Percentiles rank a stretch among this genome's conserved stretches.
phyloP scores from a whole-genome alignment of 352 stramenopile species.

The Pythium volutum region DNA sequence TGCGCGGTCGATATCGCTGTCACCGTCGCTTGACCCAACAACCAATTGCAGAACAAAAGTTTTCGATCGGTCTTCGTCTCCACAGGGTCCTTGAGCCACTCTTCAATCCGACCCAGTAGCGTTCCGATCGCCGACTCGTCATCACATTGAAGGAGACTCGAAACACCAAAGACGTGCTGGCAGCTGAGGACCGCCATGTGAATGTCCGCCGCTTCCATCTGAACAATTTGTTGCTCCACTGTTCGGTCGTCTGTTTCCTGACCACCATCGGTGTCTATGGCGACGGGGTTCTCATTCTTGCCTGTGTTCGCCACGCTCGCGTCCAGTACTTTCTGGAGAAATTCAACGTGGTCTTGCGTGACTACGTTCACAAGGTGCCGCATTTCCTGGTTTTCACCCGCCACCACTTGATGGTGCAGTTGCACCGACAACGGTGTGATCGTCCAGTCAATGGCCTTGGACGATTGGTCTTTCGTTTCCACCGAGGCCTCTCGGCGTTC shows the following conservation, averaged over 20 bases:
- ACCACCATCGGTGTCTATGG: not conserved
- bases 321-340: conserved; percentile 7
- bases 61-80: not conserved
- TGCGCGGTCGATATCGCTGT: not conserved
- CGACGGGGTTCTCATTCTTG: not conserved
- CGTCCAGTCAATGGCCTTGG: conserved; percentile 4
- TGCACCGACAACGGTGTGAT: conserved; percentile 3
- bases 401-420: not conserved
- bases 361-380: conserved; percentile 16
- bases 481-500: conserved; percentile 29
- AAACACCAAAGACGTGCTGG: conserved; percentile 24
- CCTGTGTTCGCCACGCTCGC: not conserved
- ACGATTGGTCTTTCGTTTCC: not conserved
- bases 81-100: conserved; percentile 1
- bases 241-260: not conserved
- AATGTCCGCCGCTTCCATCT: not conserved
- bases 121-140: conserved; percentile 7
- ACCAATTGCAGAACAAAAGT: conserved; percentile 16
- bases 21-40: conserved; percentile 6
- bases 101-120: conserved; percentile 1
- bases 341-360: not conserved
- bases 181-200: conserved; percentile 7
- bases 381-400: conserved; percentile 18
- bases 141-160: conserved; percentile 10
- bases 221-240: not conserved